phyloP scores from a whole-genome alignment of 2,329 filamentous ascomycete species.

The Hypomyces perniciosus region DNA sequence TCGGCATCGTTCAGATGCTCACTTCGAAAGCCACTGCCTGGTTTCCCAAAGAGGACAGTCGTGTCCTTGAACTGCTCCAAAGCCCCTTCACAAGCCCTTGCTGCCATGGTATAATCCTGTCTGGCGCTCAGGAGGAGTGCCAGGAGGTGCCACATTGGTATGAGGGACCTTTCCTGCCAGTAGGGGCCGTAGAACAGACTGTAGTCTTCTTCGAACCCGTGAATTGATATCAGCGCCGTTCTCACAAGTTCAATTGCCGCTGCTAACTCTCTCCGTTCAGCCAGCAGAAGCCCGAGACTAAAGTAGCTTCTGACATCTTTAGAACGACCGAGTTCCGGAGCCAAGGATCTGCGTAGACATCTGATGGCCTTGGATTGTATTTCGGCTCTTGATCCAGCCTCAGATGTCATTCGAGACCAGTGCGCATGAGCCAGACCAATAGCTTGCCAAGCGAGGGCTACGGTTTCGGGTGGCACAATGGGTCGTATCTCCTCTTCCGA shows the following conservation, averaged over 20 bases:
- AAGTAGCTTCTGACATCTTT: slow-evolving; percentile 73
- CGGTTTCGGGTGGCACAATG: slow-evolving; percentile 50
- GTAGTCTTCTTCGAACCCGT: slow-evolving; percentile 39
- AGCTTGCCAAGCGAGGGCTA: slow-evolving; percentile 72
- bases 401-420: slow-evolving; percentile 77
- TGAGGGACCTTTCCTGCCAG: slow-evolving; percentile 58
- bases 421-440: slow-evolving; percentile 81
- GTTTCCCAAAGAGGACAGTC: slow-evolving; percentile 60
- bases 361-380: slow-evolving; percentile 73
- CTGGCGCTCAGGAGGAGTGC: slow-evolving; percentile 79
- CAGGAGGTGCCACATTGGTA: slow-evolving; percentile 88
- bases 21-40: slow-evolving; percentile 52
- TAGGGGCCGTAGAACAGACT: slow-evolving; percentile 42
- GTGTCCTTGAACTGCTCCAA: slow-evolving; percentile 82
- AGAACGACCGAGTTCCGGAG: slow-evolving; percentile 57
- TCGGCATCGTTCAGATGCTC: slow-evolving; percentile 60
- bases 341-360: slow-evolving; percentile 67
- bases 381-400: slow-evolving; percentile 63
- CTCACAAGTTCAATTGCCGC: slow-evolving; percentile 79
- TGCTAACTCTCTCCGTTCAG: slow-evolving; percentile 75
- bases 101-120: slow-evolving; percentile 76
- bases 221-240: slow-evolving; percentile 60
- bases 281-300: slow-evolving; percentile 75
- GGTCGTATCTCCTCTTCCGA: slow-evolving; percentile 30
- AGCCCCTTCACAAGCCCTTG: slow-evolving; percentile 79